Percentiles rank a stretch among this genome's conserved stretches.
These are phyloP conservation scores for Ambrosia trifida DNA, from an alignment of 129 eudicot species.

Conservation along the genomic window DNA sequence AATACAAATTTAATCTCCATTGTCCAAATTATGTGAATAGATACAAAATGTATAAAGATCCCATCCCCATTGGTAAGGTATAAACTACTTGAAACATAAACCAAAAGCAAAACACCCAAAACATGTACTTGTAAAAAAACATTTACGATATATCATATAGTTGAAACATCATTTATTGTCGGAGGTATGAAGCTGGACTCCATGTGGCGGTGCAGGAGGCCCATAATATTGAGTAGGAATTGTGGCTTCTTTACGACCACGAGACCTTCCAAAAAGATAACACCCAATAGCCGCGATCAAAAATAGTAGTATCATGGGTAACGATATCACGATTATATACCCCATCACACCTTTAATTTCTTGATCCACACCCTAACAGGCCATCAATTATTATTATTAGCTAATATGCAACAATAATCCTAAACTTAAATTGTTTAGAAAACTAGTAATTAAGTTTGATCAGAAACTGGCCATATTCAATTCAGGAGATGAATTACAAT, in stretches of 20 bases:
- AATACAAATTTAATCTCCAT: not conserved
- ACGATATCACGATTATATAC: slow-evolving; percentile 35
- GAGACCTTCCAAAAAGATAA: slow-evolving; percentile 27
- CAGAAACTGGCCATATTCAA: no score
- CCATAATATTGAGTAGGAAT: slow-evolving; percentile 31
- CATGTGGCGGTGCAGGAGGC: slow-evolving; percentile 44
- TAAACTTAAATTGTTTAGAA: not conserved
- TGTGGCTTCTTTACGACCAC: slow-evolving; percentile 30
- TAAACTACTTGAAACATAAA: not conserved
- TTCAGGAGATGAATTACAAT: no score
- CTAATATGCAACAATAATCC: not conserved
- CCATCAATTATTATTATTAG: not conserved
- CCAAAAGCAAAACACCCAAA: not conserved
- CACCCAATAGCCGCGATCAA: slow-evolving; percentile 34
- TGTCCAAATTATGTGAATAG: not conserved
- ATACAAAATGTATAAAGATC: slow-evolving; percentile 9
- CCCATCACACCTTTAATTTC: slow-evolving; percentile 17
- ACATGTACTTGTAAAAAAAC: not conserved
- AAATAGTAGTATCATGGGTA: slow-evolving; percentile 28
- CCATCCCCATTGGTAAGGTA: not conserved
- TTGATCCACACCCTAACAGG: no score
- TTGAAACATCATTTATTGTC: not conserved
- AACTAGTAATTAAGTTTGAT: no score
- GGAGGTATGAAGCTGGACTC: slow-evolving; percentile 25
- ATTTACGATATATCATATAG: not conserved